Base-by-base conservation (phyloP, 2,329 filamentous ascomycete genomes). In the Aspergillus pseudoglaucus region DNA sequence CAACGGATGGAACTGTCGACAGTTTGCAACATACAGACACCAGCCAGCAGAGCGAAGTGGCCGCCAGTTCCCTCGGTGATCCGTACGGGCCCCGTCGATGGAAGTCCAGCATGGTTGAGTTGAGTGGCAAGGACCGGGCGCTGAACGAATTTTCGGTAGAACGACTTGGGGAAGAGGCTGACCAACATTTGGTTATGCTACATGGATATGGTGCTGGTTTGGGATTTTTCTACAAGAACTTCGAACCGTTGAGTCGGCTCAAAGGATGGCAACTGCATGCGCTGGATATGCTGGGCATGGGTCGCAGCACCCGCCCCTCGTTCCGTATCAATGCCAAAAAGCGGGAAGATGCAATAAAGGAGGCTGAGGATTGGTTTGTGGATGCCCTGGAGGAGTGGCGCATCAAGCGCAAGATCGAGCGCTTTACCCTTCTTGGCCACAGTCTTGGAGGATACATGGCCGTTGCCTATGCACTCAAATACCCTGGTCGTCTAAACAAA, bases 191-290 rank as follows among this genome's bases (percentile, higher is more conserved):
- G 14, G 91, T 98, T 40, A 95, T 98, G 82, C 75, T 98, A 4
- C 93, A 98, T 65, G 93, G 93, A 52, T 98, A 98, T 67, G 93
- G 93, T 42, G 93, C 93, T 2, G 93, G 93, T 0, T 78, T 98
- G 0, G 93, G 91, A 18, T 97, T 98, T 71, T 98, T 95, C 76
- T 98, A 96, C 77, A 91, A 93, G 72, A 98, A 98, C 66, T 95
- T 95, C 51, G 93, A 98, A 68, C 83, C 85, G 5, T 72, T 98
- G 30, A 90, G 85, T 41, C 83, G 90, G 15, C 73, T 83, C 1
- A 75, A 79, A 23, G 90, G 90, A 23, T 94, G 93, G 83, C 90
- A 88, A 61, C 72, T 98, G 15, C 97, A 93, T 64, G 89, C 91
- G 1, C 75, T 98, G n/a, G 91, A 98, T 62, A 82, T 97, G 78